phyloP scores from a whole-genome alignment of 169 alveolate species.

The Plasmodium yoelii region DNA sequence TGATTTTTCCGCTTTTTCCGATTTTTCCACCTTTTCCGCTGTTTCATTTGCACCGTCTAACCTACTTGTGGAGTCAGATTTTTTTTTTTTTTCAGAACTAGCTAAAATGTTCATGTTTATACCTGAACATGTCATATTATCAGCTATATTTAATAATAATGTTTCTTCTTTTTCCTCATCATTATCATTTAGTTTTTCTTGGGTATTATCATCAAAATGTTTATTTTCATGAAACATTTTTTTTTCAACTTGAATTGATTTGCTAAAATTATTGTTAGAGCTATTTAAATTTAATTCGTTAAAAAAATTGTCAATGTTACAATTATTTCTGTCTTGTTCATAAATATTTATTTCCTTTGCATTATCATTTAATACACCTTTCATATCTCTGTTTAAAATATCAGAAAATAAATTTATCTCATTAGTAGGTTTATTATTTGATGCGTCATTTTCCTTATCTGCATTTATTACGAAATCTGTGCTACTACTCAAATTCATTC shows the following conservation, averaged over 20 bases:
- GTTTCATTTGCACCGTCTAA: background rate
- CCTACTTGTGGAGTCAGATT: background rate
- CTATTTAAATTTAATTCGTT: slow-evolving; percentile 3
- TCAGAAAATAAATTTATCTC: slow-evolving; percentile 1
- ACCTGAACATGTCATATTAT: background rate
- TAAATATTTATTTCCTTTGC: slow-evolving; percentile 19
- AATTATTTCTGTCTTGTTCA: slow-evolving; percentile 11
- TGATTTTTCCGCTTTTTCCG: no score
- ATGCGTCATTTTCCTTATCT: slow-evolving; percentile 4
- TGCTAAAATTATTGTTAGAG: background rate
- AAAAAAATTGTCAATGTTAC: slow-evolving; percentile 17
- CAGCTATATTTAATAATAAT: background rate
- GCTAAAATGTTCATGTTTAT: background rate
- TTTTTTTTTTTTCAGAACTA: background rate
- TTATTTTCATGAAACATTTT: background rate
- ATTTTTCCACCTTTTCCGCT: no score
- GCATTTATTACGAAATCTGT: slow-evolving; percentile 8
- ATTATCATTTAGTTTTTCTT: slow-evolving; percentile 1
- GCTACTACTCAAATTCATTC: slow-evolving; percentile 16
- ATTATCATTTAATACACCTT: slow-evolving; percentile 28
- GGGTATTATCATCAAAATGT: background rate
- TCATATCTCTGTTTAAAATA: slow-evolving; percentile 18
- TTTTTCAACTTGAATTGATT: background rate
- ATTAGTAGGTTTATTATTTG: slow-evolving; percentile 1
- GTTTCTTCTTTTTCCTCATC: slow-evolving; percentile 2